Base-by-base conservation (phyloP, 1,284 basidiomycete species). In the Lentinula novae-zelandiae region DNA sequence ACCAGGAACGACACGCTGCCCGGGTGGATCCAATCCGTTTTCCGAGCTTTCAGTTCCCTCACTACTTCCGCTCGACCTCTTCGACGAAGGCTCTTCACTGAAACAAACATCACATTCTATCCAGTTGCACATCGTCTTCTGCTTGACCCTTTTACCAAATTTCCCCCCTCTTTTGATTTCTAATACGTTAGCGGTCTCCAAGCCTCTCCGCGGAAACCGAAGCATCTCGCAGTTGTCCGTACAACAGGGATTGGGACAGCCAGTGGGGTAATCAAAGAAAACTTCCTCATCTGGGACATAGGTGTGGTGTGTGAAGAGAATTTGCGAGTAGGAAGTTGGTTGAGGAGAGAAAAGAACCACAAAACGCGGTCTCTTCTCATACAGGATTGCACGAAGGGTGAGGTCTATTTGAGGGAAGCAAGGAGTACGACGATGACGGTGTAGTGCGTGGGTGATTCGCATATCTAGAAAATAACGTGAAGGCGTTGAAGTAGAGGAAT, bases 151-250 rank as follows among this genome's bases (percentile, higher is more conserved):
- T 66, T 76, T 78, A 36, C 81, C 80, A 56, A 75, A 77, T 51
- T 74, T 75, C 54, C 73, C 78, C 56, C 78, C 82, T 13, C 81
- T 78, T 68, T 82, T 85, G 66, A 87, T 77, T 39, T 84, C 78
- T 31, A 90, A 76, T 46, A 90, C 76, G 2, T 78, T 78, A 5
- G 88, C 88, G 5, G 74, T 77, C 60, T 84, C 83, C 17, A 81
- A 67, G 0, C 87, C 88, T 59, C 79, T 75, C 60, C 87, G 76
- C 5, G 87, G 87, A 66, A 90, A 90, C 53, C 88, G 83, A 65
- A 90, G 85, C 81, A 90, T 87, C 73, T 90, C 88, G 69, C 88
- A 90, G 68, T 90, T 87, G 64, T 90, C 88, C 38, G 82, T 86
- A 70, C 87, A 90, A 65, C 84, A 86, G 1, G 85, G 87, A 63